Percentiles rank a stretch among this genome's conserved stretches.
phyloP scores from a whole-genome alignment of 106 monocot species.

The Dioscorea dumetorum region DNA sequence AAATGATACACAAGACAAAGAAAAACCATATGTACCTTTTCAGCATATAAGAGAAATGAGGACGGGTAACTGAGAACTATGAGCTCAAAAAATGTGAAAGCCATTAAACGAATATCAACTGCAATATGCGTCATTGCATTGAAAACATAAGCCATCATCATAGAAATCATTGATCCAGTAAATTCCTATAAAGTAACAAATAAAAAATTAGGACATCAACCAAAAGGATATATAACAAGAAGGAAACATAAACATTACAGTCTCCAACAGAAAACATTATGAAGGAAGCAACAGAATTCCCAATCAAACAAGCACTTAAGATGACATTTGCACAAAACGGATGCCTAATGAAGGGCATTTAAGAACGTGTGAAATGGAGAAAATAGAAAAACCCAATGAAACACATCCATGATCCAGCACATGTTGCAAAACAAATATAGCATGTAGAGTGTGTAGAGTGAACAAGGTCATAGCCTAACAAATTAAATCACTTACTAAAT shows the following conservation, averaged over 20 bases:
- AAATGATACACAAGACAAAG: neutral
- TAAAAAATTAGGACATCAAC: neutral
- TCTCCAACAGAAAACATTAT: neutral
- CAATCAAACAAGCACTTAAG: neutral
- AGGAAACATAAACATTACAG: neutral
- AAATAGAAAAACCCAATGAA: too few relatives aligned
- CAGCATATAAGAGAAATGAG: conserved; percentile 65
- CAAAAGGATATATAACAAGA: neutral
- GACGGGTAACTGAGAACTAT: conserved; percentile 59
- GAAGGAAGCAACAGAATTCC: neutral
- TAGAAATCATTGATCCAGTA: conserved; percentile 29
- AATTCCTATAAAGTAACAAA: conserved; percentile 31
- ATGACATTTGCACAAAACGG: too few relatives aligned
- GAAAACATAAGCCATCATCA: conserved; percentile 77
- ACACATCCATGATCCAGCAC: too few relatives aligned
- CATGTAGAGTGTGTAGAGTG: too few relatives aligned
- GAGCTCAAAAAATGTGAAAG: conserved; percentile 86
- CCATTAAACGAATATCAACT: conserved; percentile 70
- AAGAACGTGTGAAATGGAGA: too few relatives aligned
- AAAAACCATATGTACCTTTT: conserved; percentile 42
- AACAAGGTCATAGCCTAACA: too few relatives aligned
- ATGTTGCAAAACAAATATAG: too few relatives aligned
- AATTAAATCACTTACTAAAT: too few relatives aligned
- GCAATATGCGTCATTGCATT: conserved; percentile 91
- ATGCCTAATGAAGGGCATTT: too few relatives aligned